A percentile compares a stretch with the other conserved stretches of the same genome.
Evolutionary conservation across 2,329 filamentous ascomycete species (phyloP).

Genomic region (Colletotrichum zoysiae): DNA sequence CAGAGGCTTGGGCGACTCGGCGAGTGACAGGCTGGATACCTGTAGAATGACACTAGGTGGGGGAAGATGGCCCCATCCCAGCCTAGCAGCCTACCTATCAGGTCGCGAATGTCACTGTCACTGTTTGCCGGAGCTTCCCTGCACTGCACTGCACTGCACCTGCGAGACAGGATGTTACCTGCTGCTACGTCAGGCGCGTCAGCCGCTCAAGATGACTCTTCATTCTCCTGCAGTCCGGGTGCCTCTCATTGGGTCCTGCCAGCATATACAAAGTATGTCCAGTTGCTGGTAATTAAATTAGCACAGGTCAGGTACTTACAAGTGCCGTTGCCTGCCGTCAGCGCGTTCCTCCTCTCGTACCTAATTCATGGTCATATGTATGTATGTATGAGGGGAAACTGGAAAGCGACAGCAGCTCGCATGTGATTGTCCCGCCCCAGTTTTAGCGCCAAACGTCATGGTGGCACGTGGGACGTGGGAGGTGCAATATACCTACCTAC

Average conservation of each 20-base stretch:
- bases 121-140: conserved; percentile 12
- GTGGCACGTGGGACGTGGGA: conserved; percentile 38
- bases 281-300: no score
- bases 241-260: background rate
- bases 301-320: background rate
- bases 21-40: conserved; percentile 17
- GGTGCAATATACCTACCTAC: background rate
- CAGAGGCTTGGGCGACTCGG: background rate
- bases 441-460: conserved; percentile 34
- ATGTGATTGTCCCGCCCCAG: conserved; percentile 22
- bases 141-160: background rate
- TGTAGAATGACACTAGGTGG: conserved; percentile 10
- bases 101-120: conserved; percentile 11
- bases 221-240: background rate
- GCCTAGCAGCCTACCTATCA: background rate
- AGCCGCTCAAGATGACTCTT: conserved; percentile 18
- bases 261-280: no score
- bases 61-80: background rate
- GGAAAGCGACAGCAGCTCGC: conserved; percentile 1
- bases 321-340: background rate
- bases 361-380: background rate
- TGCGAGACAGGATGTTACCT: conserved; percentile 5
- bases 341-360: background rate
- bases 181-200: conserved; percentile 31
- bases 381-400: background rate